Evolutionary conservation across 768 basidiomycete species (phyloP).

Genomic region (Naganishia vaughanmartiniae): DNA sequence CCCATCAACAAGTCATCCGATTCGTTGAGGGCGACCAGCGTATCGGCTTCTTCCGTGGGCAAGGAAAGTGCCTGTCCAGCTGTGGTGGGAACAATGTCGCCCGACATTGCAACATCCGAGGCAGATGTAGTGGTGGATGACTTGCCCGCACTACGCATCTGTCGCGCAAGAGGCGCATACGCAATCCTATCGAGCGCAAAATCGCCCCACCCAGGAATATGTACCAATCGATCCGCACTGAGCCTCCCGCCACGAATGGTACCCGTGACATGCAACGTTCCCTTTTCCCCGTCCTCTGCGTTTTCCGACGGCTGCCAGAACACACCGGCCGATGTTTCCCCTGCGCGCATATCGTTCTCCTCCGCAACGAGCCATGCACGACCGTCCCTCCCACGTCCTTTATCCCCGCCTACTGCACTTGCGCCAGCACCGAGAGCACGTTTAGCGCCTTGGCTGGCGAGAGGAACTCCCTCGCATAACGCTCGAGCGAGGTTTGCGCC

Average conservation of each 20-base stretch:
- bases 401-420: conserved; percentile 4
- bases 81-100: conserved; percentile 66
- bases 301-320: conserved; percentile 33
- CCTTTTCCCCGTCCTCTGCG: conserved; percentile 56
- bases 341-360: conserved; percentile 28
- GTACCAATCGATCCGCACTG: conserved; percentile 78
- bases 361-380: conserved; percentile 74
- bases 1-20: conserved; percentile 70
- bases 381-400: conserved; percentile 58
- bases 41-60: conserved; percentile 69
- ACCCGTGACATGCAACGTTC: conserved; percentile 73
- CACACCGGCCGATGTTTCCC: conserved; percentile 20
- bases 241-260: conserved; percentile 74
- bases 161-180: conserved; percentile 23
- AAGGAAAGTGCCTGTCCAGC: conserved; percentile 59
- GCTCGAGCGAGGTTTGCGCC: conserved; percentile 69
- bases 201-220: conserved; percentile 84
- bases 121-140: conserved; percentile 39
- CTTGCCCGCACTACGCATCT: conserved; percentile 45
- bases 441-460: neutral
- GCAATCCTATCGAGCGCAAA: conserved; percentile 61
- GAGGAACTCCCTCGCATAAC: conserved; percentile 78
- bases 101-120: conserved; percentile 52
- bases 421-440: conserved; percentile 59
- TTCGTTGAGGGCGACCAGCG: conserved; percentile 78